phyloP scores from a whole-genome alignment of 106 monocot genomes.

The Xerophyta viscosa region DNA sequence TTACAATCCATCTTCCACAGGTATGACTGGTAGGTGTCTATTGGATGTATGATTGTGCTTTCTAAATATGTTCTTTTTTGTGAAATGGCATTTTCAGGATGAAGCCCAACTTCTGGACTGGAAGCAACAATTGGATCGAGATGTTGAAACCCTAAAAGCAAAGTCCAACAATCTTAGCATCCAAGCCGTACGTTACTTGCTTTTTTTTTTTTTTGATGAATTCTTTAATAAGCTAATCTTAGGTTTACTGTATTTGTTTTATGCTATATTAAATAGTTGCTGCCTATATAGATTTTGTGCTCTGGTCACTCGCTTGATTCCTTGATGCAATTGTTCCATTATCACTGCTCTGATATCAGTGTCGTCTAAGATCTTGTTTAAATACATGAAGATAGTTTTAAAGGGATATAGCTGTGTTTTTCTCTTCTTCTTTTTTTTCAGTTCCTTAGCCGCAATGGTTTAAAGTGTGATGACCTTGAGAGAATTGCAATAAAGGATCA shows the following conservation, averaged over 20 bases:
- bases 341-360: no score
- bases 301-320: no score
- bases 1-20: constrained; percentile 83
- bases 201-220: no score
- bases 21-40: no score
- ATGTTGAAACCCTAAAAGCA: constrained; percentile 90
- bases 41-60: not conserved
- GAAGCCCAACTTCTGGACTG: constrained; percentile 65
- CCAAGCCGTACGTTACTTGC: constrained; percentile 78
- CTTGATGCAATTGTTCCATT: no score
- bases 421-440: constrained; percentile 17
- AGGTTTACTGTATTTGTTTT: no score
- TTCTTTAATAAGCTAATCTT: no score
- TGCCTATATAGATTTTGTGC: no score
- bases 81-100: constrained; percentile 37
- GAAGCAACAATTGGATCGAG: constrained; percentile 84
- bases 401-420: not conserved
- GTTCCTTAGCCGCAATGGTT: constrained; percentile 64
- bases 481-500: constrained; percentile 72
- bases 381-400: no score
- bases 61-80: not conserved
- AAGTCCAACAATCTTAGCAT: constrained; percentile 78
- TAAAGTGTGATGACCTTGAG: constrained; percentile 79
- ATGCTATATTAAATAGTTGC: no score
- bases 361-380: no score